These are phyloP conservation scores for Metschnikowia dekortorum DNA, from an alignment of 805 yeast genomes.

Conservation along the genomic window DNA sequence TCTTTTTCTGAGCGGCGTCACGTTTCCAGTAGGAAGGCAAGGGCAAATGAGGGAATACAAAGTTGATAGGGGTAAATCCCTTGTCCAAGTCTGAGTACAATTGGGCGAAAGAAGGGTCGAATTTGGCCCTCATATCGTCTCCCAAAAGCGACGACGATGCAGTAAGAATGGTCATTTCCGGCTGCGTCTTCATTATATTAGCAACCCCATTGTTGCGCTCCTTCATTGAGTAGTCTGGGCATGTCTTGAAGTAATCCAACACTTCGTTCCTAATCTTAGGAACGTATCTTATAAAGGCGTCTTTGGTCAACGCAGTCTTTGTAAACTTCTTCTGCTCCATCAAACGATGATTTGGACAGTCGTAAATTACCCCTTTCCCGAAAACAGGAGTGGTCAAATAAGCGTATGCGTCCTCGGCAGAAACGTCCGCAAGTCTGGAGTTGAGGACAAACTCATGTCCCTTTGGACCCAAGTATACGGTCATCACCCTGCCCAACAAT, in stretches of 20 bases:
- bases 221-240: constrained; percentile 44
- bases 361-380: constrained; percentile 96
- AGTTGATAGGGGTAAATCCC: constrained; percentile 94
- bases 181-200: constrained; percentile 77
- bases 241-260: constrained; percentile 53
- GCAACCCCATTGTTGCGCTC: constrained; percentile 44
- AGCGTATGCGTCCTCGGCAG: constrained; percentile 94
- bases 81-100: constrained; percentile 89
- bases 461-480: constrained; percentile 93
- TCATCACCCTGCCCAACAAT: constrained; percentile 85
- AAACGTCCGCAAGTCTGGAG: constrained; percentile 82
- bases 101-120: constrained; percentile 78
- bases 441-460: constrained; percentile 96
- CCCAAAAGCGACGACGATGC: constrained; percentile 92
- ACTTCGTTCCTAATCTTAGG: constrained; percentile 85
- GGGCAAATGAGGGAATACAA: constrained; percentile 92
- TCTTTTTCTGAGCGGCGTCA: constrained; percentile 81
- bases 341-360: constrained; percentile 86
- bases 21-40: constrained; percentile 78
- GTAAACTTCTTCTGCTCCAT: constrained; percentile 99
- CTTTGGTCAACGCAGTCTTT: constrained; percentile 81
- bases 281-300: constrained; percentile 78
- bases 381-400: constrained; percentile 99
- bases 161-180: constrained; percentile 94
- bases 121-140: constrained; percentile 79